Evolutionary conservation across 139 green algal species (phyloP).

Genomic region (Tetradesmus lagerheimii): DNA sequence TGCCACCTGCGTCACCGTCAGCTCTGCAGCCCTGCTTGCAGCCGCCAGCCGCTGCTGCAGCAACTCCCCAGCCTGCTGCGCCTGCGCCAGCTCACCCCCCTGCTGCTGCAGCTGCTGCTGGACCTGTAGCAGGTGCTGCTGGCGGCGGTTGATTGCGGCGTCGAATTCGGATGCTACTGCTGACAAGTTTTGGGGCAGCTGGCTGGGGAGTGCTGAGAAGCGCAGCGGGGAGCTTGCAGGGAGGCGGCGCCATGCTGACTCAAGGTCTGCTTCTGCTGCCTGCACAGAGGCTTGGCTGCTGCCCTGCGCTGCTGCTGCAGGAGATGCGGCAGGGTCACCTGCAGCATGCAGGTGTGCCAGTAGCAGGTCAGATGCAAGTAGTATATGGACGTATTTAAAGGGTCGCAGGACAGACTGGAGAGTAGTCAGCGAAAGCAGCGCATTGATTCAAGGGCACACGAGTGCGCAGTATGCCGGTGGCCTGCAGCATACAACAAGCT

Average conservation of each 20-base stretch:
- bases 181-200: background rate
- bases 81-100: background rate
- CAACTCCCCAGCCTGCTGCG: background rate
- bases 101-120: background rate
- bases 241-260: background rate
- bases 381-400: no score
- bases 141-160: background rate
- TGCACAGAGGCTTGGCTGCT: background rate
- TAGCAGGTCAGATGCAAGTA: no score
- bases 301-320: background rate
- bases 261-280: background rate
- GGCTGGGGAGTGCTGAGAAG: background rate
- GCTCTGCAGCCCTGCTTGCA: background rate
- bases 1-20: background rate
- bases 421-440: no score
- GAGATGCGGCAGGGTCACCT: background rate
- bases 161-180: background rate
- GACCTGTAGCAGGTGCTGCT: slow-evolving; percentile 28
- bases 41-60: slow-evolving; percentile 25
- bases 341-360: background rate
- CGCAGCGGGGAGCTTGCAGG: background rate
- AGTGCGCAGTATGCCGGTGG: no score
- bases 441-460: no score
- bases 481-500: no score
- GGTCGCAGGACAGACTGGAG: no score